Percentiles rank a stretch among this genome's conserved stretches.
phyloP scores from a whole-genome alignment of 2,329 filamentous ascomycete genomes.

The Periglandula ipomoeae region DNA sequence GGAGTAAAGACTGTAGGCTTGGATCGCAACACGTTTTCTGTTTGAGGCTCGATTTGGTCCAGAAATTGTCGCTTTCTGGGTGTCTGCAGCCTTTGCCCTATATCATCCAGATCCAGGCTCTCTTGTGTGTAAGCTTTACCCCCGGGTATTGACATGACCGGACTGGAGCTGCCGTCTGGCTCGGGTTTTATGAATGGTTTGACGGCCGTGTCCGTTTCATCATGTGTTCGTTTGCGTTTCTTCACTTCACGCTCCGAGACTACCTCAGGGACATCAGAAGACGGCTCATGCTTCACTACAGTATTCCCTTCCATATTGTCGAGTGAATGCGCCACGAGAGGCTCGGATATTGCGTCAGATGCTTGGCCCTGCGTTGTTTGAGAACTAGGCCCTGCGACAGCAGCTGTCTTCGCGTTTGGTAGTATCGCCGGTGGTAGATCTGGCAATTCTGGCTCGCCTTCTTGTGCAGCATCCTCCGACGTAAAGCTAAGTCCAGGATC shows the following conservation, averaged over 20 bases:
- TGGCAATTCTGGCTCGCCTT: constrained; percentile 5
- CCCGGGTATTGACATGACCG: constrained; percentile 14
- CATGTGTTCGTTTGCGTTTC: constrained; percentile 33
- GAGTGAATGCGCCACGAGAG: constrained; percentile 15
- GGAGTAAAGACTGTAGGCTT: constrained; percentile 3
- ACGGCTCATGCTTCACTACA: constrained; percentile 40
- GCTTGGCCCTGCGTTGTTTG: constrained; percentile 21
- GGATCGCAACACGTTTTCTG: constrained; percentile 1
- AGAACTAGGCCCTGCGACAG: constrained; percentile 11
- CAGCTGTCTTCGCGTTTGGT: constrained; percentile 1
- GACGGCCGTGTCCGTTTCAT: constrained; percentile 14
- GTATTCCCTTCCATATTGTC: constrained; percentile 7
- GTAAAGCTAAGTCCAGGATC: constrained; percentile 5
- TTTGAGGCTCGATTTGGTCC: constrained; percentile 11
- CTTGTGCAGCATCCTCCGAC: neutral
- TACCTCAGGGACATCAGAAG: constrained; percentile 42
- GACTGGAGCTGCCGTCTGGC: constrained; percentile 18
- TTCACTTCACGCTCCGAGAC: constrained; percentile 40
- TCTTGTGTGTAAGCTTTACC: constrained; percentile 33
- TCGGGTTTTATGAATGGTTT: constrained; percentile 35
- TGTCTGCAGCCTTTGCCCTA: constrained; percentile 23
- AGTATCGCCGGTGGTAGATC: neutral
- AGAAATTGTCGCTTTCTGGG: constrained; percentile 25
- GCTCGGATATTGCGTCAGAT: constrained; percentile 14
- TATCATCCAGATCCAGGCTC: constrained; percentile 47